These are phyloP conservation scores for Physcomitrellopsis africana DNA, from an alignment of 225 moss, liverwort and hornwort genomes.

Conservation along the genomic window DNA sequence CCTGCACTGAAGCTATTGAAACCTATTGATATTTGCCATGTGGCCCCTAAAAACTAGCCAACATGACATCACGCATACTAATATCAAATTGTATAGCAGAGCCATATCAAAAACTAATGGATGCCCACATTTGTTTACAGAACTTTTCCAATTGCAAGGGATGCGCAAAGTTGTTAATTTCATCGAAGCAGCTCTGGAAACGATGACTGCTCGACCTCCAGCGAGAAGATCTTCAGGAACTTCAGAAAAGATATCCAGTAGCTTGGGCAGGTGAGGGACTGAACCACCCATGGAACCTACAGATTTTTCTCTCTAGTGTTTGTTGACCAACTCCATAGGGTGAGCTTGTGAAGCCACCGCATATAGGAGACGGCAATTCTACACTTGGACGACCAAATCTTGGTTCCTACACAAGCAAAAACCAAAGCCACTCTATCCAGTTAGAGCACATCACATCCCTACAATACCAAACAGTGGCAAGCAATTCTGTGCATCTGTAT, in stretches of 20 bases:
- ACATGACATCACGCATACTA: background rate
- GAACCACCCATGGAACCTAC: constrained; percentile 25
- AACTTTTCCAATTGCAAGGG: constrained; percentile 28
- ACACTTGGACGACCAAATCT: constrained; percentile 38
- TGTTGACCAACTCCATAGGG: constrained; percentile 51
- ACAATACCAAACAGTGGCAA: background rate
- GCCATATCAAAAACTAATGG: constrained; percentile 56
- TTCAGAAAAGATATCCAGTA: constrained; percentile 41
- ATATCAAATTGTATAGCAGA: constrained; percentile 29
- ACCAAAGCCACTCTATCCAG: background rate
- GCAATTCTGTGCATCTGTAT: no score
- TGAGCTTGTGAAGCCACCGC: constrained; percentile 29
- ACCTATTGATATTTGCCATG: no score
- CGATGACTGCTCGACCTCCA: background rate
- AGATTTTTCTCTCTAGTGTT: constrained; percentile 33
- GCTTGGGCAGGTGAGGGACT: constrained; percentile 37
- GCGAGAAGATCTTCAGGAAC: constrained; percentile 12
- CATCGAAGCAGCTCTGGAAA: constrained; percentile 24
- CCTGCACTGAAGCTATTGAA: no score
- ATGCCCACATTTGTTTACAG: constrained; percentile 25
- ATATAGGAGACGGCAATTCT: constrained; percentile 44
- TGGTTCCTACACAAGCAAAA: constrained; percentile 14
- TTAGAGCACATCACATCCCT: background rate
- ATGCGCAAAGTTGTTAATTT: no score
- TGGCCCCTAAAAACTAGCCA: constrained; percentile 26